Base-by-base conservation (phyloP, 2,329 filamentous ascomycete genomes). In the Fusarium verticillioides region DNA sequence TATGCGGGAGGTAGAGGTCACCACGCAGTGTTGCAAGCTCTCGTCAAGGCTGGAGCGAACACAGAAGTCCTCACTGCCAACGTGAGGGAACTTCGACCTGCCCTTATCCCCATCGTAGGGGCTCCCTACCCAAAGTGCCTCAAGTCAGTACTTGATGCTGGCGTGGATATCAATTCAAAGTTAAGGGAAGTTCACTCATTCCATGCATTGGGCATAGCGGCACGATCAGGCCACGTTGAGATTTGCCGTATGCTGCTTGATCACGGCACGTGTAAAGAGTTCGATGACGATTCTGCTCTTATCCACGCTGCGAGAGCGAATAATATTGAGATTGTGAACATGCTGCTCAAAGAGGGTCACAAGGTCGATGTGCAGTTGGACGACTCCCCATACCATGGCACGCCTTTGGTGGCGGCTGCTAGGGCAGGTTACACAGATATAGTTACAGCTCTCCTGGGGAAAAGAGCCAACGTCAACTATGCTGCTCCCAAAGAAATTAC, bases 141-240 rank as follows among this genome's bases (percentile, higher is more conserved):
- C 8, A 10, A 42, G 26, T n/a, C 21, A 23, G 11, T 9, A 1
- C 36, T 56, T 16, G 37, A 56, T 19, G 28, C 8, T 43, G 52
- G 52, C 7, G 4, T 32, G 21, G 26, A 42, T 43, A 18, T 43
- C 7, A 56, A 56, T 18, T 13, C 21, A 18, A 43, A 43, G 36
- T n/a, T 56, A 16, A 32, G 36, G 32, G 37, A 56, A 0, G 1
- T 2, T 18, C 15, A 18, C 28, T 4, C 52, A 19, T 56, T 32
- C 19, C 23, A 11, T 23, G 36, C 26, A 7, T 11, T 56, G 28
- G 37, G 52, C 26, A 15, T 43, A 43, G 52, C 52, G 2, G 52
- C 26, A 18, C 16, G 19, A 10, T 3, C 2, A 0, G 37, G 26
- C 0, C 5, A 8, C 9, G 21, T 19, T 16, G 37, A 32, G 6